Conservation (phyloP, 2,329 filamentous ascomycete genomes). For the Colletotrichum tropicicola region DNA sequence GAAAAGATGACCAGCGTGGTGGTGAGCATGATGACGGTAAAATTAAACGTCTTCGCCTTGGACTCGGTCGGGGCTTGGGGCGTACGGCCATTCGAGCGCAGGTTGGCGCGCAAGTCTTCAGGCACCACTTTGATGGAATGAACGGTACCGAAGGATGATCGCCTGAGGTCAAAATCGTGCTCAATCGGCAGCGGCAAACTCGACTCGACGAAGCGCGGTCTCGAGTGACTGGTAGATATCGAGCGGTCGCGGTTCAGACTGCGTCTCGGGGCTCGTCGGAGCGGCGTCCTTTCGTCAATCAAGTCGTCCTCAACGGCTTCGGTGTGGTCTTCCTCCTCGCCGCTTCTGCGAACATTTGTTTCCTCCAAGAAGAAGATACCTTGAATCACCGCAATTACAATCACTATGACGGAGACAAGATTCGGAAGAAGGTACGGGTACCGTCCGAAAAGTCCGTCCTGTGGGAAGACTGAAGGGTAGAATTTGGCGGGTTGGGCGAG, state of each 20-base stretch:
- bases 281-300: conserved; percentile 37
- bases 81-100: neutral
- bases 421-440: conserved; percentile 73
- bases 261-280: conserved; percentile 36
- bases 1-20: conserved; percentile 49
- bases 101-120: conserved; percentile 22
- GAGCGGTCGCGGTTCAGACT: conserved; percentile 27
- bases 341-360: conserved; percentile 42
- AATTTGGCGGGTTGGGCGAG: conserved; percentile 45
- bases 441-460: conserved; percentile 58
- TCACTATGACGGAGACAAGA: conserved; percentile 68
- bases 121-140: conserved; percentile 46
- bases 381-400: conserved; percentile 71
- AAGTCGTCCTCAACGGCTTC: conserved; percentile 34
- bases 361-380: conserved; percentile 69
- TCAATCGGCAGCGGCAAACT: conserved; percentile 43
- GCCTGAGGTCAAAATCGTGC: conserved; percentile 45
- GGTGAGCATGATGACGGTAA: conserved; percentile 52
- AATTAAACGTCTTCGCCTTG: conserved; percentile 42
- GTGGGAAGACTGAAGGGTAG: conserved; percentile 45
- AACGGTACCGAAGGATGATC: conserved; percentile 52
- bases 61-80: neutral
- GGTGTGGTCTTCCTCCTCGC: conserved; percentile 22
- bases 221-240: conserved; percentile 33
- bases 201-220: conserved; percentile 44